Evolutionary conservation across 2,329 filamentous ascomycete genomes (phyloP).

Genomic region (Epicoccum nigrum): DNA sequence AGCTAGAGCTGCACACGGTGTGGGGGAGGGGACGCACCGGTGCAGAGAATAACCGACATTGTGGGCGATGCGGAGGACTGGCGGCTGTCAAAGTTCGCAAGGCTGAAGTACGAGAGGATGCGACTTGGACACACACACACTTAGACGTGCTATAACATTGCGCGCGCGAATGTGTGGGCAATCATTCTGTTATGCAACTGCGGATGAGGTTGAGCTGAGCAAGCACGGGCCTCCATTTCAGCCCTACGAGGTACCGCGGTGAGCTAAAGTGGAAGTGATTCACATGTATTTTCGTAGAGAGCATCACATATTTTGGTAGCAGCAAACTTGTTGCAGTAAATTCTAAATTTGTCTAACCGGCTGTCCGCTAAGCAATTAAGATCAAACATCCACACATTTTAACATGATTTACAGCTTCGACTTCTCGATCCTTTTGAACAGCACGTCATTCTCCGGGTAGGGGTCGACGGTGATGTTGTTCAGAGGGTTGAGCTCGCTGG

Average conservation of each 20-base stretch:
- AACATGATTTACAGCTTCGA: conserved; percentile 55
- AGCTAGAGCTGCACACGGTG: conserved; percentile 21
- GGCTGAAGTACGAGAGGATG: background rate
- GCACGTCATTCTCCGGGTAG: conserved; percentile 66
- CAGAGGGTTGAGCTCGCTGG: conserved; percentile 73
- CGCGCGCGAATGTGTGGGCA: background rate
- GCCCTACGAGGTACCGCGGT: conserved; percentile 20
- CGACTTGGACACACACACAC: conserved; percentile 11
- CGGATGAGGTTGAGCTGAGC: conserved; percentile 13
- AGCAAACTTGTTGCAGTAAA: too few relatives aligned
- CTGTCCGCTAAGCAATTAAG: background rate
- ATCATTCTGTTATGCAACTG: background rate
- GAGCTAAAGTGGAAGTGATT: conserved; percentile 6
- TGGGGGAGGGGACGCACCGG: conserved; percentile 56
- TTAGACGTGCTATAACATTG: conserved; percentile 2
- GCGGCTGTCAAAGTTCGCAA: background rate
- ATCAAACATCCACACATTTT: background rate
- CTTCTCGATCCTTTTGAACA: conserved; percentile 68
- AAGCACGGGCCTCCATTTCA: conserved; percentile 13
- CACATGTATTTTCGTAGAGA: background rate
- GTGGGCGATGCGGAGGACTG: conserved; percentile 1
- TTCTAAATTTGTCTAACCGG: conserved; percentile 9
- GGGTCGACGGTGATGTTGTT: conserved; percentile 75
- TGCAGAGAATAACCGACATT: conserved; percentile 73
- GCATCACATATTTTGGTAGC: background rate